phyloP scores from a whole-genome alignment of 257 asterid genomes.

The Scutellaria barbata region DNA sequence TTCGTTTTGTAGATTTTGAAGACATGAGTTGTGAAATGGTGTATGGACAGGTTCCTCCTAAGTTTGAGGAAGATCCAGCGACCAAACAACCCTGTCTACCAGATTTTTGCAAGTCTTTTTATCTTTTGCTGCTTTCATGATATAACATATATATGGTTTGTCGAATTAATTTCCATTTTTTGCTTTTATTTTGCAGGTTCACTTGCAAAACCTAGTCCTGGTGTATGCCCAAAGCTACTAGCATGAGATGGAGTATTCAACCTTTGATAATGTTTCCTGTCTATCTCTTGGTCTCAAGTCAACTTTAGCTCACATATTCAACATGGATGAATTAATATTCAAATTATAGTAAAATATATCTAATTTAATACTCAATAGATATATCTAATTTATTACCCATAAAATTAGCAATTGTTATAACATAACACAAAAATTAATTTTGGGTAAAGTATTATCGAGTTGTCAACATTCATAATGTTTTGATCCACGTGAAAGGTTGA shows the following conservation, averaged over 20 bases:
- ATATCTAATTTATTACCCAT: too few species aligned
- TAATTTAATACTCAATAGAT: too few species aligned
- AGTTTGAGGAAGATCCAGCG: slow-evolving; percentile 78
- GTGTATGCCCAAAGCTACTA: slow-evolving; percentile 68
- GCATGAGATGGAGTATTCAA: slow-evolving; percentile 29
- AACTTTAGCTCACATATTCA: too few species aligned
- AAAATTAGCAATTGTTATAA: too few species aligned
- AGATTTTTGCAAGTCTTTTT: slow-evolving; percentile 54
- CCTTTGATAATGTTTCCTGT: too few species aligned
- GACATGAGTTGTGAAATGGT: slow-evolving; percentile 98
- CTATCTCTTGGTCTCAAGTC: too few species aligned
- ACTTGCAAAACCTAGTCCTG: slow-evolving; percentile 65
- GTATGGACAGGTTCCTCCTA: slow-evolving; percentile 82
- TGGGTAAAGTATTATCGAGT: too few species aligned
- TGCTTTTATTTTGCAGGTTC: slow-evolving; percentile 56
- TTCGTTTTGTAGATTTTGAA: slow-evolving; percentile 66
- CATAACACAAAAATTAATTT: too few species aligned
- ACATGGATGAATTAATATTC: too few species aligned
- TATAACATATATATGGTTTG: not conserved
- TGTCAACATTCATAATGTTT: too few species aligned
- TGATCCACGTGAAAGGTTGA: too few species aligned
- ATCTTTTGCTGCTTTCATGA: not conserved
- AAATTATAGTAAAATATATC: too few species aligned
- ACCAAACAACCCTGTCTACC: slow-evolving; percentile 79
- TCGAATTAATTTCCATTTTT: not conserved